These are phyloP conservation scores for Pleurotus salmoneostramineus DNA, from an alignment of 768 basidiomycete species.

Conservation along the genomic window DNA sequence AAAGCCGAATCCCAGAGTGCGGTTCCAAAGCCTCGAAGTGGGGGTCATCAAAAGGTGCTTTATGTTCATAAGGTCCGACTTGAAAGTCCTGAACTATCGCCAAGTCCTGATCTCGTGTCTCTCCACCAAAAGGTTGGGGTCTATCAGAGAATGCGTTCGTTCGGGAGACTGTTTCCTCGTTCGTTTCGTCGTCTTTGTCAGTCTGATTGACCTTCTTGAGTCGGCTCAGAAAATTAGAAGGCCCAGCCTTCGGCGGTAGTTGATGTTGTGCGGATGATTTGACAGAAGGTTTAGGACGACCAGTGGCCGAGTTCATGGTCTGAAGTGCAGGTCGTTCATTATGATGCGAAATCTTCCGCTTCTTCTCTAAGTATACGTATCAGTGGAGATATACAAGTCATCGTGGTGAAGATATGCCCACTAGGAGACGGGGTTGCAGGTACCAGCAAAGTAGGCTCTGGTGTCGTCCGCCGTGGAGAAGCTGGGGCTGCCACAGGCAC, in stretches of 20 bases:
- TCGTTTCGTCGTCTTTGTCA: slow-evolving; percentile 1
- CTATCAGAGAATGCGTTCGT: slow-evolving; percentile 31
- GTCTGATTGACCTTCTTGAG: slow-evolving; percentile 33
- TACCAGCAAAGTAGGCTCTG: slow-evolving; percentile 35
- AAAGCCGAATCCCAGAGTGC: slow-evolving; percentile 82
- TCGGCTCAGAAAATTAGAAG: slow-evolving; percentile 51
- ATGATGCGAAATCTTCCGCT: slow-evolving; percentile 29
- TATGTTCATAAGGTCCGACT: slow-evolving; percentile 76
- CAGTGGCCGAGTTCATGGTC: background rate
- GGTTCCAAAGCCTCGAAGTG: slow-evolving; percentile 81
- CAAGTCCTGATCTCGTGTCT: slow-evolving; percentile 54
- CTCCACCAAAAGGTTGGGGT: slow-evolving; percentile 21
- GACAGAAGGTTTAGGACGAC: background rate
- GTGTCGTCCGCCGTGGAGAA: slow-evolving; percentile 36
- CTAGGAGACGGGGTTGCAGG: slow-evolving; percentile 70
- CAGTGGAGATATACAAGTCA: background rate
- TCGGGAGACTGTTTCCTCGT: background rate
- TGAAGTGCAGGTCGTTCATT: slow-evolving; percentile 3
- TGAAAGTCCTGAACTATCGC: slow-evolving; percentile 73
- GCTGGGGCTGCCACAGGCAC: slow-evolving; percentile 10
- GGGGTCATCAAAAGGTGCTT: slow-evolving; percentile 67
- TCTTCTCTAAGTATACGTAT: slow-evolving; percentile 25
- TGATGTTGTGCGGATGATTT: background rate
- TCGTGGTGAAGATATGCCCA: slow-evolving; percentile 23
- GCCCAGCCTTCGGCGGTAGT: slow-evolving; percentile 30